Evolutionary conservation across 2,329 filamentous ascomycete species (phyloP).

Genomic region (Colletotrichum truncatum): DNA sequence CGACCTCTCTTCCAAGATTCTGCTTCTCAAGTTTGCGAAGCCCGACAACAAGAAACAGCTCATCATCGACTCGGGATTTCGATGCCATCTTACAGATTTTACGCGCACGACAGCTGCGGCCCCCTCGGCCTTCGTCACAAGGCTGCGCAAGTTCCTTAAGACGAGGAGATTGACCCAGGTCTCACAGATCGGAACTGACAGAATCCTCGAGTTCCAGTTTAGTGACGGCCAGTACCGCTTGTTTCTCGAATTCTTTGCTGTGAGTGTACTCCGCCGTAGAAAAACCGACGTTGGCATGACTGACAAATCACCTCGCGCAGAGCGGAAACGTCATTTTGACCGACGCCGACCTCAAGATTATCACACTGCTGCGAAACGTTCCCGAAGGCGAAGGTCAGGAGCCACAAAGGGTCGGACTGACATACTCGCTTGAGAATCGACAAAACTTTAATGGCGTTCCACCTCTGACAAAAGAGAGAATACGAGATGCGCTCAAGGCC

Average conservation of each 20-base stretch:
- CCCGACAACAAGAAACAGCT: conserved; percentile 90
- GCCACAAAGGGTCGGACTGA: conserved; percentile 78
- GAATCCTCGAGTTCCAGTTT: conserved; percentile 91
- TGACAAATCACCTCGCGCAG: conserved; percentile 33
- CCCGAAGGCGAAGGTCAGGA: conserved; percentile 85
- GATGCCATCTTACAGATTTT: conserved; percentile 93
- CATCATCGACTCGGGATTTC: conserved; percentile 93
- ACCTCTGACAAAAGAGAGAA: conserved; percentile 75
- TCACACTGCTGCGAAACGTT: conserved; percentile 84
- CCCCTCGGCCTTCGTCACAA: conserved; percentile 85
- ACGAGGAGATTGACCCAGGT: conserved; percentile 85
- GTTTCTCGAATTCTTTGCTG: conserved; percentile 94
- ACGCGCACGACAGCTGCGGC: conserved; percentile 84
- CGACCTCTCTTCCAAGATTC: conserved; percentile 93
- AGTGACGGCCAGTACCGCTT: conserved; percentile 89
- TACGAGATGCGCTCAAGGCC: conserved; percentile 74
- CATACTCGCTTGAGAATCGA: conserved; percentile 82
- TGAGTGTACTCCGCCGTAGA: conserved; percentile 32
- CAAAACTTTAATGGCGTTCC: conserved; percentile 86
- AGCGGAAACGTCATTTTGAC: conserved; percentile 95
- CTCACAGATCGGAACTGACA: conserved; percentile 88
- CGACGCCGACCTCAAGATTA: conserved; percentile 82
- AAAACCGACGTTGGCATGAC: neutral
- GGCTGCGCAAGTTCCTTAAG: conserved; percentile 87
- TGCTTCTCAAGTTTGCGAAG: conserved; percentile 94